Percentiles rank a stretch among this genome's conserved stretches.
Evolutionary conservation across 257 asterid genomes (phyloP).

Genomic region (Linaria vulgaris): DNA sequence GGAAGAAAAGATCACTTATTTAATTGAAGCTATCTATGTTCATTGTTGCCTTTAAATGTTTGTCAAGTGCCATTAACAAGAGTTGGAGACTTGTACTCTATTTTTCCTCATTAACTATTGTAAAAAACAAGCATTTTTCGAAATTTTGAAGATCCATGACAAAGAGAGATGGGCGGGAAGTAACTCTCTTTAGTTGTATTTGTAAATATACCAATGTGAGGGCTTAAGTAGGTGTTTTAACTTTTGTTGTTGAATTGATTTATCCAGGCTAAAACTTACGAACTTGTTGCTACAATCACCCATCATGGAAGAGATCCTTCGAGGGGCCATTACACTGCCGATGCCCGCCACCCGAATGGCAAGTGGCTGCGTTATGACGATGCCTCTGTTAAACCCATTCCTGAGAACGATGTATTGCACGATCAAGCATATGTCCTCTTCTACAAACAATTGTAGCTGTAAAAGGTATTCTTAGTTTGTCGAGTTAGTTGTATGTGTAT

Average conservation of each 20-base stretch:
- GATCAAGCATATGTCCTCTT: conserved; percentile 77
- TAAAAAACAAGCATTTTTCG: too few relatives aligned
- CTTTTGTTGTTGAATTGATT: neutral
- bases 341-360: conserved; percentile 75
- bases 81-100: neutral
- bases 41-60: neutral
- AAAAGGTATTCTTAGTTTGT: conserved; percentile 24
- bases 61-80: neutral
- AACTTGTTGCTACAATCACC: conserved; percentile 75
- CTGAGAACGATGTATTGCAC: conserved; percentile 62
- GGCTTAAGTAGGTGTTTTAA: neutral
- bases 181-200: neutral
- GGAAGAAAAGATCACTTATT: neutral
- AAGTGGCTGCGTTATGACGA: conserved; percentile 82
- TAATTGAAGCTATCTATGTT: neutral
- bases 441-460: conserved; percentile 59
- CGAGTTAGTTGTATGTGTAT: conserved; percentile 42
- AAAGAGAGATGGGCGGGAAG: too few relatives aligned
- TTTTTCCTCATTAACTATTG: too few relatives aligned
- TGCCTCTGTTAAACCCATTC: conserved; percentile 54
- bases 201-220: neutral
- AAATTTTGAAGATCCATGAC: too few relatives aligned
- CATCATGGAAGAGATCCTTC: conserved; percentile 83
- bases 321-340: conserved; percentile 81
- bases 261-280: conserved; percentile 54